Percentiles rank a stretch among this genome's conserved stretches.
Conservation (phyloP, 176 grass and related monocot genomes). For the Zoysia japonica region DNA sequence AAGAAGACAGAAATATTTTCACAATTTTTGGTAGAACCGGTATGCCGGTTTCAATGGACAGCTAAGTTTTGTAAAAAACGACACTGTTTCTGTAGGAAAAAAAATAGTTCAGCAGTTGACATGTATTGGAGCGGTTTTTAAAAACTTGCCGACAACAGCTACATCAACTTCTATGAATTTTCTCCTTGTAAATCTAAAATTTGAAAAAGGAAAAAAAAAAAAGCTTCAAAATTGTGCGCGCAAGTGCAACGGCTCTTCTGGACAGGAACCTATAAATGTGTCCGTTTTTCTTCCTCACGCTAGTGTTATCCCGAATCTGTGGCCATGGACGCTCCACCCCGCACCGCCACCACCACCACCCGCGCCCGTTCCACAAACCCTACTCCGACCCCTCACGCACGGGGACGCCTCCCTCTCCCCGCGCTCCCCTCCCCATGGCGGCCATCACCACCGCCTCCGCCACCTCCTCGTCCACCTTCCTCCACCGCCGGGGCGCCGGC, state of each 20-base stretch:
- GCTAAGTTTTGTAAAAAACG: too few relatives aligned
- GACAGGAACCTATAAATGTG: conserved; percentile 65
- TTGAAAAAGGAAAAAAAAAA: too few relatives aligned
- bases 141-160: too few relatives aligned
- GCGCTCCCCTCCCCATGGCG: conserved; percentile 49
- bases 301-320: conserved; percentile 66
- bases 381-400: conserved; percentile 2
- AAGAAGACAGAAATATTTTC: too few relatives aligned
- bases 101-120: too few relatives aligned
- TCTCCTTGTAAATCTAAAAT: too few relatives aligned
- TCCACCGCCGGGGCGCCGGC: conserved; percentile 7
- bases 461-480: conserved; percentile 33
- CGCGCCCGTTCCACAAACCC: conserved; percentile 16
- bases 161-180: too few relatives aligned
- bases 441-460: conserved; percentile 47
- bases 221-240: neutral
- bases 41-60: too few relatives aligned
- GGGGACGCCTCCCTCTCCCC: neutral
- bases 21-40: too few relatives aligned
- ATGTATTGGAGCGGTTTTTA: too few relatives aligned
- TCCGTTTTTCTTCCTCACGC: conserved; percentile 53
- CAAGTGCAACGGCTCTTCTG: neutral
- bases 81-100: too few relatives aligned
- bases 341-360: neutral
- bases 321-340: conserved; percentile 54